Percentiles rank a stretch among this genome's conserved stretches.
Conservation (phyloP, 106 monocot genomes). For the Iris macrosiphon region DNA sequence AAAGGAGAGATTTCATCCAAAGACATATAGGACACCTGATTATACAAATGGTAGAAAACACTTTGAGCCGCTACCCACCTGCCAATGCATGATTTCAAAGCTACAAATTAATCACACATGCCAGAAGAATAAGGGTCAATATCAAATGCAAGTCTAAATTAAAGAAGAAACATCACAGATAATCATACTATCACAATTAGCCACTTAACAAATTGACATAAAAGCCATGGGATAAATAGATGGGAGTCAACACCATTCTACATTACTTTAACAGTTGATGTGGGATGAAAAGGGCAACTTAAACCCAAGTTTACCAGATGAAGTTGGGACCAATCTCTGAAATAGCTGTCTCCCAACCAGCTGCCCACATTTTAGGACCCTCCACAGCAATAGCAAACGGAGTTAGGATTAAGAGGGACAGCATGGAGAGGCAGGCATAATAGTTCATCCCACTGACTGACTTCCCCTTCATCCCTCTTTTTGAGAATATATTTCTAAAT, state of each 20-base stretch:
- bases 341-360: conserved; percentile 69
- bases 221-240: too few relatives aligned
- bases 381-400: conserved; percentile 86
- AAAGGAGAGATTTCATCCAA: conserved; percentile 74
- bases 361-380: conserved; percentile 84
- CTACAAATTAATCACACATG: neutral
- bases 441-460: conserved; percentile 96
- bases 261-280: too few relatives aligned
- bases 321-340: conserved; percentile 74
- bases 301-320: conserved; percentile 40
- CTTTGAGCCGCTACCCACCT: conserved; percentile 85
- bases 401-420: conserved; percentile 75
- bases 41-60: conserved; percentile 83
- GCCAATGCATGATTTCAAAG: neutral
- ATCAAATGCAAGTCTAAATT: too few relatives aligned
- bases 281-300: neutral
- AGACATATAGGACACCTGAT: conserved; percentile 88
- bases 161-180: too few relatives aligned
- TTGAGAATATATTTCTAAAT: conserved; percentile 89
- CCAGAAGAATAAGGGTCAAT: too few relatives aligned
- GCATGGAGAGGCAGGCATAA: conserved; percentile 83
- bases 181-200: too few relatives aligned
- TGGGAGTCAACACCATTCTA: too few relatives aligned
- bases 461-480: conserved; percentile 89
- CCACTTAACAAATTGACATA: too few relatives aligned